Percentiles rank a stretch among this genome's conserved stretches.
Conservation (phyloP, 2,329 filamentous ascomycete genomes). For the Penicillium sp. region DNA sequence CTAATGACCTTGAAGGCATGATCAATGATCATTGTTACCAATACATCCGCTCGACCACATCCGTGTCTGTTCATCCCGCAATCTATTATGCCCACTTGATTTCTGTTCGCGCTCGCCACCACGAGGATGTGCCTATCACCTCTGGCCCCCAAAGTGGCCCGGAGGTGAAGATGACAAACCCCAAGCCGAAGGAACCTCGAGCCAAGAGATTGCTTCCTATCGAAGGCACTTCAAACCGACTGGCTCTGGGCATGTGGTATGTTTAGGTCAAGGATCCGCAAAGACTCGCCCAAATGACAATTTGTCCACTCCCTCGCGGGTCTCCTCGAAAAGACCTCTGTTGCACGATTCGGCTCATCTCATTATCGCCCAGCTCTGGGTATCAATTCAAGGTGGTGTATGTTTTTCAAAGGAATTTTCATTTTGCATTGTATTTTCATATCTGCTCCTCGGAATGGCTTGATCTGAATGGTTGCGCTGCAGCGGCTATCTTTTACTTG, state of each 20-base stretch:
- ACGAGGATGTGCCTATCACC: conserved; percentile 57
- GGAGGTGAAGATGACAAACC: conserved; percentile 35
- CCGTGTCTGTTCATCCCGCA: conserved; percentile 75
- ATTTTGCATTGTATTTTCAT: neutral
- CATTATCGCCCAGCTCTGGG: neutral
- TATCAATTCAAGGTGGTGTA: neutral
- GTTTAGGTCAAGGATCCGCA: conserved; percentile 25
- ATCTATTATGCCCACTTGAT: conserved; percentile 96
- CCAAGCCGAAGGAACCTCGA: conserved; percentile 28
- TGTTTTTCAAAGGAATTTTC: neutral
- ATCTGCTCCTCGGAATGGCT: neutral
- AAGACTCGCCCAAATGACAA: neutral
- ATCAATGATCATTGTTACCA: conserved; percentile 95
- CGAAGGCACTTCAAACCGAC: conserved; percentile 27
- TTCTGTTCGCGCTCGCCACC: conserved; percentile 72
- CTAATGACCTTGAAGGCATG: conserved; percentile 76
- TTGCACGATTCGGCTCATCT: neutral
- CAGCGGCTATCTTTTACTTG: neutral
- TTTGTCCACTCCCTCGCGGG: neutral
- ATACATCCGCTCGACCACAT: conserved; percentile 86
- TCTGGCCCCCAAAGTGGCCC: conserved; percentile 44
- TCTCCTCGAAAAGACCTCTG: neutral
- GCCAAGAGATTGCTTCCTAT: conserved; percentile 40
- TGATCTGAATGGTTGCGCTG: neutral
- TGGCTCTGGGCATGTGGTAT: conserved; percentile 44